Evolutionary conservation across 495 filamentous ascomycete genomes (phyloP).

Genomic region (Xeromyces bisporus): DNA sequence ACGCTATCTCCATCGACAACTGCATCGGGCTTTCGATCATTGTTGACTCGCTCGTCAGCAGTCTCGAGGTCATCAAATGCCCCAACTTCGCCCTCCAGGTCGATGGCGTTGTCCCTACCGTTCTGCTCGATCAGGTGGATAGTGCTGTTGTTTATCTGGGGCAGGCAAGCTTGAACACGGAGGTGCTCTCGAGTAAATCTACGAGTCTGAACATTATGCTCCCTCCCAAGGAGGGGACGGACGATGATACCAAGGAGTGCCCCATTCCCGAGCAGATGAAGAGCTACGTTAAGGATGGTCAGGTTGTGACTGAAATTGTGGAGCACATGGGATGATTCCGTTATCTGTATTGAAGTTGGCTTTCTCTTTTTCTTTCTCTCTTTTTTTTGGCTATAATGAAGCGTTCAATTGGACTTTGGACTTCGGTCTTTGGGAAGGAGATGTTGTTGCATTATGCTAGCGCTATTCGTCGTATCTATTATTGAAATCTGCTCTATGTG

Average conservation of each 20-base stretch:
- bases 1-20: conserved; percentile 87
- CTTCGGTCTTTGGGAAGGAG: no score
- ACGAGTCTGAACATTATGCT: conserved; percentile 72
- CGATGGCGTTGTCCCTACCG: conserved; percentile 62
- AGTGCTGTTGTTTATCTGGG: conserved; percentile 72
- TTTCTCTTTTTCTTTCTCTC: no score
- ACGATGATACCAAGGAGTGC: conserved; percentile 68
- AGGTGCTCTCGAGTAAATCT: conserved; percentile 80
- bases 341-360: no score
- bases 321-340: conserved; percentile 66
- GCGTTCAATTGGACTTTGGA: no score
- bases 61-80: conserved; percentile 85
- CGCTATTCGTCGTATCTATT: no score
- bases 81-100: conserved; percentile 86
- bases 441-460: no score
- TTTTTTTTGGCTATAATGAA: no score
- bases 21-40: conserved; percentile 68
- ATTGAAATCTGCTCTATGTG: no score
- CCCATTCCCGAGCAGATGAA: conserved; percentile 82
- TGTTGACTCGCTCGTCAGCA: conserved; percentile 76
- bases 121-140: conserved; percentile 86
- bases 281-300: conserved; percentile 57
- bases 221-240: conserved; percentile 36
- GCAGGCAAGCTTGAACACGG: conserved; percentile 55
- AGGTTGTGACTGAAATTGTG: conserved; percentile 72